Conservation (phyloP, 306 rosid genomes). For the Benincasa hispida region DNA sequence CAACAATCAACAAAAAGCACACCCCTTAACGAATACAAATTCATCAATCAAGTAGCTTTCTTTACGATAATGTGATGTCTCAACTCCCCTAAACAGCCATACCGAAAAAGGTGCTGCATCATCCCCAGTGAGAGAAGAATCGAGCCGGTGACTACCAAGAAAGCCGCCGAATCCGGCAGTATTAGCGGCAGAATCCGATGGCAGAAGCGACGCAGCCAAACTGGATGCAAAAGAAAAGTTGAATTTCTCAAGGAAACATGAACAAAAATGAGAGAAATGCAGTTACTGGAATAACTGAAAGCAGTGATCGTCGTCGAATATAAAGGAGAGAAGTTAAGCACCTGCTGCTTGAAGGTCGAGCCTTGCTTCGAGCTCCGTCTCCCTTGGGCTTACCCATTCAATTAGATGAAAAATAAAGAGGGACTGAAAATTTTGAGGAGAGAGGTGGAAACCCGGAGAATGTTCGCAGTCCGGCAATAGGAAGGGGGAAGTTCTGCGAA, state of each 20-base stretch:
- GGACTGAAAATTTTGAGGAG: neutral
- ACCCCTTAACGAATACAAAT: neutral
- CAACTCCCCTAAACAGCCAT: neutral
- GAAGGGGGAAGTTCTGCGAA: neutral
- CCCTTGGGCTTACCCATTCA: conserved; percentile 82
- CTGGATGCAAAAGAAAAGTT: conserved; percentile 18
- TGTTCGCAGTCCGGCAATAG: neutral
- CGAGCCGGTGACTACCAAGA: conserved; percentile 76
- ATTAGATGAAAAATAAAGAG: neutral
- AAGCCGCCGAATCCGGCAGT: conserved; percentile 81
- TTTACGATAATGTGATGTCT: neutral
- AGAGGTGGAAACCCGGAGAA: neutral
- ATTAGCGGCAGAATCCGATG: conserved; percentile 43
- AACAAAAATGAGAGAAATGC: neutral
- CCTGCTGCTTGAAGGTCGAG: conserved; percentile 95
- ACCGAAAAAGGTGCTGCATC: conserved; percentile 45
- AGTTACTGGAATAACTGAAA: neutral
- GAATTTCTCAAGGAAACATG: neutral
- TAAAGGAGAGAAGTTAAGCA: neutral
- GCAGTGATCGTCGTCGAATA: neutral
- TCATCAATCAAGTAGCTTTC: neutral
- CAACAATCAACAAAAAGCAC: neutral
- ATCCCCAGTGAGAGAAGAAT: conserved; percentile 43
- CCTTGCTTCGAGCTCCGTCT: conserved; percentile 64
- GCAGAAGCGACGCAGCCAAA: conserved; percentile 77